Conservation (phyloP, 139 green algal species). For the Picochlorum sp. region DNA sequence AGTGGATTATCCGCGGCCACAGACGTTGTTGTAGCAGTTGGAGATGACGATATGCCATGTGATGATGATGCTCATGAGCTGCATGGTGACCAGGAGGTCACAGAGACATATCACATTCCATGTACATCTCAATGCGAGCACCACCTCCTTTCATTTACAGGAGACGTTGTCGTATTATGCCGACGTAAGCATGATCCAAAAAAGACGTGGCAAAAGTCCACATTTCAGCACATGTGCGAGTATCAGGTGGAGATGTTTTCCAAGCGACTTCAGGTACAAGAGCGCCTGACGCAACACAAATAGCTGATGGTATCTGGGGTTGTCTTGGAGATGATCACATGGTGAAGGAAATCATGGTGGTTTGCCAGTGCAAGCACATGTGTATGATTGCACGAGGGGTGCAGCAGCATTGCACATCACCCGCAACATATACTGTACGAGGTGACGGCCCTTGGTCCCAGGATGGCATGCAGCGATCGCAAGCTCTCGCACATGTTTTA, state of each 20-base stretch:
- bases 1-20: not conserved
- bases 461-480: too few species aligned
- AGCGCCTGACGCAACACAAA: conserved; percentile 76
- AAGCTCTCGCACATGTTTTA: too few species aligned
- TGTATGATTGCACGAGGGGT: conserved; percentile 95
- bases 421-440: conserved; percentile 47
- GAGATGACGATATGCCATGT: not conserved
- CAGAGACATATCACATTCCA: not conserved
- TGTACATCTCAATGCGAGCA: conserved; percentile 90
- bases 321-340: conserved; percentile 1
- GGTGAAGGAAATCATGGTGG: conserved; percentile 53
- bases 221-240: conserved; percentile 10
- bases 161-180: conserved; percentile 38
- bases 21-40: conserved; percentile 14
- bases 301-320: conserved; percentile 5
- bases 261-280: conserved; percentile 79
- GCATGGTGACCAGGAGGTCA: conserved; percentile 4
- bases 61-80: conserved; percentile 5
- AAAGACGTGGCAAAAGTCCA: too few species aligned
- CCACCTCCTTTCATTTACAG: conserved; percentile 96
- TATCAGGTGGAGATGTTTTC: conserved; percentile 47
- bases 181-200: too few species aligned
- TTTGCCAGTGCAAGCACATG: conserved; percentile 83
- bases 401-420: conserved; percentile 73
- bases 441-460: conserved; percentile 22